These are phyloP conservation scores for Alternaria longipes DNA, from an alignment of 2,329 filamentous ascomycete species.

Conservation along the genomic window DNA sequence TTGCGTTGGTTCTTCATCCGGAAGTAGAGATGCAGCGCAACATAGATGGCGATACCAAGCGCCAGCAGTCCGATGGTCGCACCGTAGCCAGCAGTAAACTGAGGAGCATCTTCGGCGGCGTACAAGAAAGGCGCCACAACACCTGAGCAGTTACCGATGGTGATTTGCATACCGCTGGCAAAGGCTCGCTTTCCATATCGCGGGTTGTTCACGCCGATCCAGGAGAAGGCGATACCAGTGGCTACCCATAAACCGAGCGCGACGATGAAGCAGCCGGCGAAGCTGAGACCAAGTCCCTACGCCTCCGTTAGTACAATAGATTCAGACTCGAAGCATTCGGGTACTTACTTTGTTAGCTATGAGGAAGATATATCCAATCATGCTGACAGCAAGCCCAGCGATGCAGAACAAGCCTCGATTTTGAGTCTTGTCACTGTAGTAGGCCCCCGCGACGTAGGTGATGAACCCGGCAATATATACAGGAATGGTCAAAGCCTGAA, in stretches of 20 bases:
- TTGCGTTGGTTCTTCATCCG: conserved; percentile 33
- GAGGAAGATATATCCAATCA: conserved; percentile 60
- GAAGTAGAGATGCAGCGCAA: conserved; percentile 32
- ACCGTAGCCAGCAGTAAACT: conserved; percentile 33
- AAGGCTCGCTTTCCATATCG: conserved; percentile 44
- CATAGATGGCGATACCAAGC: conserved; percentile 29
- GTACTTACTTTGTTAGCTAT: conserved; percentile 21
- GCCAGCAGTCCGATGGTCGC: conserved; percentile 33
- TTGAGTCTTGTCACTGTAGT: conserved; percentile 36
- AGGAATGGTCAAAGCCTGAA: conserved; percentile 45
- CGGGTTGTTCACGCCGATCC: conserved; percentile 42
- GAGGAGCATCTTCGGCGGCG: conserved; percentile 21
- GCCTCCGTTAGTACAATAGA: background rate
- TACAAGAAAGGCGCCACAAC: conserved; percentile 39
- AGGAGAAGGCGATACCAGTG: conserved; percentile 38
- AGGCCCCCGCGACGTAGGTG: conserved; percentile 37
- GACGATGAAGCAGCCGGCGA: conserved; percentile 41
- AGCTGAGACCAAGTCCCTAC: conserved; percentile 28
- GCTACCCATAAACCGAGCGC: conserved; percentile 39
- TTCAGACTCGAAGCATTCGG: background rate
- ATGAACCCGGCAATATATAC: conserved; percentile 40
- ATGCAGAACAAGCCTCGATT: conserved; percentile 40
- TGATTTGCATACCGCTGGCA: conserved; percentile 49
- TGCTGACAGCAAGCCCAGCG: conserved; percentile 47
- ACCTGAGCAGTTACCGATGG: conserved; percentile 47